Evolutionary conservation across 1,284 basidiomycete species (phyloP).

Genomic region (Neonothopanus nambi): DNA sequence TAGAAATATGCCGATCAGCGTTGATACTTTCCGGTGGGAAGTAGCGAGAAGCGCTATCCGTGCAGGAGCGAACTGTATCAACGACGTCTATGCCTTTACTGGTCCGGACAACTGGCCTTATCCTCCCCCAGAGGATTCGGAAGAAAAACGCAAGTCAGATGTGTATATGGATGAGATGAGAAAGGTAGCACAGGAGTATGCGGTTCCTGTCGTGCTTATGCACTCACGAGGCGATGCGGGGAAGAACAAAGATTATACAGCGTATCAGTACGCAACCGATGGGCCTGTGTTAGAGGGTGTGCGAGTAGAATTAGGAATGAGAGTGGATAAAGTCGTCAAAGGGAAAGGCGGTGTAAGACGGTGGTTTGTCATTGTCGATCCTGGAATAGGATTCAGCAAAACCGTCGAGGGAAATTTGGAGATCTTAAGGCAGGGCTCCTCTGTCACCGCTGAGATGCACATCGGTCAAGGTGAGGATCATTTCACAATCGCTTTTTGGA

Average conservation of each 20-base stretch:
- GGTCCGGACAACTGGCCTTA: constrained; percentile 58
- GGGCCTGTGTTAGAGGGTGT: constrained; percentile 71
- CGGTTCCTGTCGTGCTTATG: constrained; percentile 86
- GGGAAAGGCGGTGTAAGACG: constrained; percentile 76
- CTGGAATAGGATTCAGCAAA: constrained; percentile 97
- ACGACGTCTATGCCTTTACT: constrained; percentile 87
- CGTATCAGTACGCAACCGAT: constrained; percentile 41
- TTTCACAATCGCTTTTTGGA: constrained; percentile 2
- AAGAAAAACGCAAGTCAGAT: constrained; percentile 24
- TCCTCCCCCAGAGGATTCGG: neutral
- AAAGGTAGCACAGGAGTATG: constrained; percentile 57
- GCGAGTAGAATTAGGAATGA: constrained; percentile 69
- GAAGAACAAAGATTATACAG: constrained; percentile 68
- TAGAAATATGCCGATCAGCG: constrained; percentile 64
- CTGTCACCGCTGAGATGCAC: constrained; percentile 44
- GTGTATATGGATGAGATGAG: constrained; percentile 63
- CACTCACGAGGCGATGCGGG: constrained; percentile 86
- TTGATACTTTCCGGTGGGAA: constrained; percentile 90
- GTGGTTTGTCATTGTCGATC: constrained; percentile 93
- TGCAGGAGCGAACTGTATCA: constrained; percentile 92
- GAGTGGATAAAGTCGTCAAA: constrained; percentile 69
- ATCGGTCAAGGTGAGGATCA: constrained; percentile 28
- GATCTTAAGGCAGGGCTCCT: constrained; percentile 57
- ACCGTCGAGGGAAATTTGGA: constrained; percentile 74
- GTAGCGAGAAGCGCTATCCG: constrained; percentile 79